Conservation (phyloP, 345 rosid genomes). For the Populus alba region DNA sequence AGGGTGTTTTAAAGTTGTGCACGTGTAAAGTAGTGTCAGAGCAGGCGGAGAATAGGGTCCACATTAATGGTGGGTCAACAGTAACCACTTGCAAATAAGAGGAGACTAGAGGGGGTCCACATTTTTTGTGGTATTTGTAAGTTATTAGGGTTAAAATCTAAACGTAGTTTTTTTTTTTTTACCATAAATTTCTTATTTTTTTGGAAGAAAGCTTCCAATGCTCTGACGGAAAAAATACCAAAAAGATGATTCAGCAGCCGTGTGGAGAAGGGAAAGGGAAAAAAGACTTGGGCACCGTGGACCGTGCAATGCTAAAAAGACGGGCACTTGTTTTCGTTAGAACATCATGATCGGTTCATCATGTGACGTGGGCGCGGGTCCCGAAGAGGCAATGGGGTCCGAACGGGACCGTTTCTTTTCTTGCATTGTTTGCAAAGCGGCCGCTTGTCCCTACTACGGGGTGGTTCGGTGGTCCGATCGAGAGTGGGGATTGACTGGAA, state of each 20-base stretch:
- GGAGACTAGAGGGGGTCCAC: not conserved
- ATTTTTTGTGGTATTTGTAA: too few species aligned
- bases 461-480: slow-evolving; percentile 45
- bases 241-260: too few species aligned
- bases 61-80: slow-evolving; percentile 48
- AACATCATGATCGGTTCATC: slow-evolving; percentile 19
- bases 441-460: slow-evolving; percentile 35
- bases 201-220: too few species aligned
- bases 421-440: slow-evolving; percentile 50
- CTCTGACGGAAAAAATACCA: too few species aligned
- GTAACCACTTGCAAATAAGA: slow-evolving; percentile 20
- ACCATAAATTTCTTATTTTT: too few species aligned
- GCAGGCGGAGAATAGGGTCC: slow-evolving; percentile 41
- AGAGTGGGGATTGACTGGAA: slow-evolving; percentile 11
- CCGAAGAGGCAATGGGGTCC: slow-evolving; percentile 21
- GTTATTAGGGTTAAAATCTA: too few species aligned
- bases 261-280: too few species aligned
- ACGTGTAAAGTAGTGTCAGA: slow-evolving; percentile 59
- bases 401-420: slow-evolving; percentile 9
- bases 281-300: slow-evolving; percentile 14
- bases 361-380: slow-evolving; percentile 40
- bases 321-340: not conserved
- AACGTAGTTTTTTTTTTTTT: too few species aligned
- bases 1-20: slow-evolving; percentile 32
- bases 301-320: slow-evolving; percentile 23